Evolutionary conservation across 2,329 filamentous ascomycete genomes (phyloP), one percentile per base, ranked within the genome.

Genomic region (Rhynchosporium graminicola): DNA sequence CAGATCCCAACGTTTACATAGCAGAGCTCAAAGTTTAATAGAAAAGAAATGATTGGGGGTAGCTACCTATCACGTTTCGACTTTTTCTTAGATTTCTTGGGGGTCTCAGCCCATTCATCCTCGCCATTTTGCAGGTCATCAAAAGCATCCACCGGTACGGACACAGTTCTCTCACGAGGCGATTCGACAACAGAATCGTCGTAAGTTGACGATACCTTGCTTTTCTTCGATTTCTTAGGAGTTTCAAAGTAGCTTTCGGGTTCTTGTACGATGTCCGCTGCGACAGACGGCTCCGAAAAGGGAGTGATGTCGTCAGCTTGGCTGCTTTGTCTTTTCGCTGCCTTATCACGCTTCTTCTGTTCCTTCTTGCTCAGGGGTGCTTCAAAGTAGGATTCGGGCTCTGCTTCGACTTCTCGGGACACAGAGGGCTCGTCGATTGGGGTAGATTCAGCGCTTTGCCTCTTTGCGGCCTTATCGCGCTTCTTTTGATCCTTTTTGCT

Each of bases 301-400:
- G 66, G 67, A 8, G 67, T 65, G n/a, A 60, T 48, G 51, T 71
- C 68, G n/a, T 73, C 71, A 47, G 60, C 54, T 36, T 68, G 57
- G 33, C 60, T 79, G 76, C 64, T 77, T 54, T 73, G 72, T 64
- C 71, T 64, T 65, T 75, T 72, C 26, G 73, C 72, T 15, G 74
- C 76, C 71, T 80, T 81, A 36, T 81, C 78, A 15, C 76, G 74
- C 72, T 78, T 80, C 71, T 79, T 80, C 68, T 77, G 77, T 63
- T 82, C 79, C 71, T 82, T 82, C 69, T 80, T 82, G 71, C 75
- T 80, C 48, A 78, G 15, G 75, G 75, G 57, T 12, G 70, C 36
- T 9, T 59, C 70, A 54, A 69, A 68, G 47, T 70, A 70, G n/a
- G 59, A 55, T 15, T 70, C 69, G n/a, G 67, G 64, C 45, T 73